Base-by-base conservation (phyloP, 495 filamentous ascomycete species). In the Penicillium lividum region DNA sequence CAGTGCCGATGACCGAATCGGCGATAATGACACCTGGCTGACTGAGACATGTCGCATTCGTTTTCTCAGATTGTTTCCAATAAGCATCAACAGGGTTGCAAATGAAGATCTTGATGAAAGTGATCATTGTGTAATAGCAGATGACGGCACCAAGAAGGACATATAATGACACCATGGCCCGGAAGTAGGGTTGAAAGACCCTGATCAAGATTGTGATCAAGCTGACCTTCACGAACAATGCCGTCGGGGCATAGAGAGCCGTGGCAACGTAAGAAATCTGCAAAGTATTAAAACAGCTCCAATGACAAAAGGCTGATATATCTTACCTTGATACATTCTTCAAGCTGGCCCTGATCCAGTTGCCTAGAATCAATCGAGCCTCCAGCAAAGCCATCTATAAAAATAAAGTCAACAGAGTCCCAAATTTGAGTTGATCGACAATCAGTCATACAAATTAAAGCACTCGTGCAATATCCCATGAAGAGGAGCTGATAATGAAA, bases 161-260 rank as follows among this genome's bases (percentile, higher is more conserved):
- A 51, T 68, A 60, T 6, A 72, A 57, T 40, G 53, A 47, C 15
- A 70, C 38, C 13, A 67, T 56, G 18, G 59, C 66, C 44, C 42
- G 56, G 28, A 46, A 48, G 54, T 51, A 62, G 16, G 69, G 63
- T 7, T 67, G 59, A 53, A 74, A 72, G 8, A 72, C 56, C 10
- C 71, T 59, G n/a, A 67, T 63, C 15, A 74, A 49, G 52, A 74
- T 61, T 13, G 68, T 51, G 7, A 74, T 57, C 6, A 74, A 61
- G 28, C 69, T 65, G 31, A 63, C 40, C 51, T 74, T 74, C 58
- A 71, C 68, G 47, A 68, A 68, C 16, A 69, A 60, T n/a, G 68
- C 65, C 29, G 63, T 68, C 10, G 71, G 71, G 10, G 67, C 68
- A 50, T 74, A 74, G 8, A 72, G 25, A 8, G 68, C 54, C 1